phyloP scores from a whole-genome alignment of 352 stramenopile species.

The Nothophytophthora sp. region DNA sequence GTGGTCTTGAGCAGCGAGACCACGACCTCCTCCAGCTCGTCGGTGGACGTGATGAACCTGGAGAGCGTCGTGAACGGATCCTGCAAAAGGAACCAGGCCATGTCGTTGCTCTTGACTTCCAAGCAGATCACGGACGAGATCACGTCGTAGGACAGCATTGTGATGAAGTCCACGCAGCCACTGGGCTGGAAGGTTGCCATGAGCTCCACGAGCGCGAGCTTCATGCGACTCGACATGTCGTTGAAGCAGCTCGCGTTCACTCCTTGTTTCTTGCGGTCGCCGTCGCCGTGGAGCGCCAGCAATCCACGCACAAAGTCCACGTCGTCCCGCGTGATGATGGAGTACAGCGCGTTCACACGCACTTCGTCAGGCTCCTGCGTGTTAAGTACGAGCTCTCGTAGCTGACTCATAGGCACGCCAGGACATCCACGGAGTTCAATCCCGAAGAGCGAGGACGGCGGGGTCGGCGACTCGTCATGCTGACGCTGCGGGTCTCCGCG shows the following conservation, averaged over 20 bases:
- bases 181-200: slow-evolving; percentile 60
- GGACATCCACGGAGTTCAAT: slow-evolving; percentile 50
- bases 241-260: slow-evolving; percentile 57
- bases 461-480: slow-evolving; percentile 19
- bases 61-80: slow-evolving; percentile 77
- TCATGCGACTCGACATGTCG: slow-evolving; percentile 72
- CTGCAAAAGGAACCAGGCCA: slow-evolving; percentile 82
- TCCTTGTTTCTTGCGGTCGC: slow-evolving; percentile 68
- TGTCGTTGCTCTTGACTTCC: slow-evolving; percentile 82
- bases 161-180: slow-evolving; percentile 71
- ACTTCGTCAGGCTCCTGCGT: slow-evolving; percentile 53
- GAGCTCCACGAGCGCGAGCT: slow-evolving; percentile 69
- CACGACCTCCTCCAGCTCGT: slow-evolving; percentile 71
- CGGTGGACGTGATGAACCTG: slow-evolving; percentile 56
- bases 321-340: slow-evolving; percentile 65
- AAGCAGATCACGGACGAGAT: slow-evolving; percentile 84
- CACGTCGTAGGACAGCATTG: slow-evolving; percentile 69
- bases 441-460: slow-evolving; percentile 49
- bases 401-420: slow-evolving; percentile 58
- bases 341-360: slow-evolving; percentile 72
- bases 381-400: slow-evolving; percentile 68
- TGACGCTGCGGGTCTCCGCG: slow-evolving; percentile 42
- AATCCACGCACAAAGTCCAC: slow-evolving; percentile 67
- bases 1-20: slow-evolving; percentile 74
- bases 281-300: slow-evolving; percentile 53